Conservation (phyloP, 139 green algal species). For the Chlamydomonas sphaeroides region DNA sequence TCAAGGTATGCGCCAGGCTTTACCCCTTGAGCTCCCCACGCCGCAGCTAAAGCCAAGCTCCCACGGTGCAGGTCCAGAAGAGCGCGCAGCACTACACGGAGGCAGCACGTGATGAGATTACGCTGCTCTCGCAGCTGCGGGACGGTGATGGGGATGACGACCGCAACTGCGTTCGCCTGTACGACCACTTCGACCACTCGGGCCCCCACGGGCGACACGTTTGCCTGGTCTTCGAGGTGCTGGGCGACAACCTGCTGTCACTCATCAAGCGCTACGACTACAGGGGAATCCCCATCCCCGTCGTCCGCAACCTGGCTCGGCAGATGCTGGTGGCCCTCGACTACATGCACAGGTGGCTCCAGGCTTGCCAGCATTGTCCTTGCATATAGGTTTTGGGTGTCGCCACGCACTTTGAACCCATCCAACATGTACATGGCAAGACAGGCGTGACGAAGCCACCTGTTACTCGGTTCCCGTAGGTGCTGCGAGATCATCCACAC, state of each 20-base stretch:
- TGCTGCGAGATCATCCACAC: slow-evolving; percentile 92
- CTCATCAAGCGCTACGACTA: slow-evolving; percentile 87
- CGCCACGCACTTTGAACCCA: too few species aligned
- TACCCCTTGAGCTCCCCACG: too few species aligned
- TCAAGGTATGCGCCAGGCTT: slow-evolving; percentile 57
- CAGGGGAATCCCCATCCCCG: slow-evolving; percentile 86
- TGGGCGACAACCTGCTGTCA: slow-evolving; percentile 86
- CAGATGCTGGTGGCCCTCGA: slow-evolving; percentile 93
- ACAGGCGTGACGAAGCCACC: too few species aligned
- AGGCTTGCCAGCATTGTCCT: too few species aligned
- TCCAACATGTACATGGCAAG: too few species aligned
- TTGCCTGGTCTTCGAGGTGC: slow-evolving; percentile 98
- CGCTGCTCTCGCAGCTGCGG: slow-evolving; percentile 84
- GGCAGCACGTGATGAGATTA: slow-evolving; percentile 96
- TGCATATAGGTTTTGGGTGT: too few species aligned
- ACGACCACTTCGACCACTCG: slow-evolving; percentile 94
- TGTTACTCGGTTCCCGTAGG: too few species aligned
- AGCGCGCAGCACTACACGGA: slow-evolving; percentile 96
- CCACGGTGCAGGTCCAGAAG: slow-evolving; percentile 98
- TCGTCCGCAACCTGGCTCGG: slow-evolving; percentile 83
- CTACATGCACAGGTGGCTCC: slow-evolving; percentile 90
- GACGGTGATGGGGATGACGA: slow-evolving; percentile 69
- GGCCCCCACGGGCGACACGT: slow-evolving; percentile 94
- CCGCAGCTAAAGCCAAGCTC: too few species aligned
- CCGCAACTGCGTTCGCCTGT: slow-evolving; percentile 77